Evolutionary conservation across 2,329 filamentous ascomycete genomes (phyloP).

Genomic region (Aspergillus amoenus): DNA sequence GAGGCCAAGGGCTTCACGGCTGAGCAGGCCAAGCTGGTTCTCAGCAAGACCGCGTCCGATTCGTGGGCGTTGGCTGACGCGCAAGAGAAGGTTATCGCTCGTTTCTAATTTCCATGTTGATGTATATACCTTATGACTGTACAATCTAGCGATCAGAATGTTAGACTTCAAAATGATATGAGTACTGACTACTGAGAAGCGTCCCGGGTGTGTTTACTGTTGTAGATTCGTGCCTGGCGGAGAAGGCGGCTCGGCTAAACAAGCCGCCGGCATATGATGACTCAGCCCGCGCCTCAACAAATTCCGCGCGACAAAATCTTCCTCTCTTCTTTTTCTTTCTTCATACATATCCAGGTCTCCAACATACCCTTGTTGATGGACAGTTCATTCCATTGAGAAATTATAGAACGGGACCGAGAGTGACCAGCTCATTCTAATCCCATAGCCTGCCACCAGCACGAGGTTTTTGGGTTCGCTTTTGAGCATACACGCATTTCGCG

Average conservation of each 20-base stretch:
- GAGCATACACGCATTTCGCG: slow-evolving; percentile 35
- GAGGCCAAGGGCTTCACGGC: slow-evolving; percentile 85
- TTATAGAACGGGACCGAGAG: slow-evolving; percentile 45
- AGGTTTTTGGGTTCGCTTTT: slow-evolving; percentile 45
- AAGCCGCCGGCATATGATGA: background rate
- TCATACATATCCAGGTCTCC: slow-evolving; percentile 42
- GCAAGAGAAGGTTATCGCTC: slow-evolving; percentile 68
- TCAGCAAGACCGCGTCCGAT: slow-evolving; percentile 67
- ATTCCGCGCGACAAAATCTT: slow-evolving; percentile 2
- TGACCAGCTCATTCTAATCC: slow-evolving; percentile 46
- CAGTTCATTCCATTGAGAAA: slow-evolving; percentile 40
- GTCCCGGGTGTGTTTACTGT: too few relatives aligned
- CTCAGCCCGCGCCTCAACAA: slow-evolving; percentile 19
- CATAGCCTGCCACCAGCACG: slow-evolving; percentile 32
- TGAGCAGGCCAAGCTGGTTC: slow-evolving; percentile 66
- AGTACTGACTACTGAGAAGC: background rate
- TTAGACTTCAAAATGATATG: background rate
- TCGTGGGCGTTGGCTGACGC: slow-evolving; percentile 79
- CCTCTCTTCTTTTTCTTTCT: slow-evolving; percentile 18
- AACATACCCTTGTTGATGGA: slow-evolving; percentile 47
- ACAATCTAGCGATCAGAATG: slow-evolving; percentile 1
- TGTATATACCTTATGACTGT: slow-evolving; percentile 9
- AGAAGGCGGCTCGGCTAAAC: background rate
- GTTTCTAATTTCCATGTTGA: slow-evolving; percentile 49
- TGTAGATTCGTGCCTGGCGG: too few relatives aligned